Conservation (phyloP, 371 early-diverging fungal species). For the Sanchytrium tribonematis region DNA sequence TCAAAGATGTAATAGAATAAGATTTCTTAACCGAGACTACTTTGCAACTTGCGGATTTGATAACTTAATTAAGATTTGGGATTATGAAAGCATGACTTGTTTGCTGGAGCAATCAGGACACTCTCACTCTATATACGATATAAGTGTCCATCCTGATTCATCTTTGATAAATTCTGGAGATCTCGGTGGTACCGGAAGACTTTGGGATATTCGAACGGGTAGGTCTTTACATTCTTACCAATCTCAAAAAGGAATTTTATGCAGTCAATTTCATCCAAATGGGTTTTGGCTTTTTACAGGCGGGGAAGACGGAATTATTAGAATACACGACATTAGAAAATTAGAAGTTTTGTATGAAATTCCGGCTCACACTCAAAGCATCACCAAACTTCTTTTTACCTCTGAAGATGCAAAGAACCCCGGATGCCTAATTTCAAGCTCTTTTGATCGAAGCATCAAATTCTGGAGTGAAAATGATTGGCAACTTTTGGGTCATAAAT, state of each 20-base stretch:
- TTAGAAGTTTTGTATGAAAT: neutral
- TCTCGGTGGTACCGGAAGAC: conserved; percentile 84
- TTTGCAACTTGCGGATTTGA: neutral
- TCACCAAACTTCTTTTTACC: neutral
- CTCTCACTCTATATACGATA: conserved; percentile 77
- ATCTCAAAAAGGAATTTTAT: neutral
- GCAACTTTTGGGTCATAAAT: neutral
- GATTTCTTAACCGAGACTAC: neutral
- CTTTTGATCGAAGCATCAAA: neutral
- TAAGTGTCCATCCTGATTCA: conserved; percentile 80
- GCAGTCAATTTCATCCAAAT: neutral
- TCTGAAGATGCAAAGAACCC: neutral
- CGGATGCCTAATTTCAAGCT: neutral
- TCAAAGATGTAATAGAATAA: neutral
- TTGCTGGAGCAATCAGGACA: conserved; percentile 93
- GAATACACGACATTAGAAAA: neutral
- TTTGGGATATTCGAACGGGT: conserved; percentile 84
- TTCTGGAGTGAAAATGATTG: neutral
- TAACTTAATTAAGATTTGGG: conserved; percentile 80
- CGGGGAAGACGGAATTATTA: neutral
- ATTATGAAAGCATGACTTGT: conserved; percentile 94
- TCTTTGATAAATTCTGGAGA: conserved; percentile 87
- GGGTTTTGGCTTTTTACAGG: neutral
- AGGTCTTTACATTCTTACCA: neutral
- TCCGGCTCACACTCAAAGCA: neutral